Evolutionary conservation across 768 basidiomycete species (phyloP), one percentile per base, ranked within the genome.

Genomic region (Mrakia frigida): DNA sequence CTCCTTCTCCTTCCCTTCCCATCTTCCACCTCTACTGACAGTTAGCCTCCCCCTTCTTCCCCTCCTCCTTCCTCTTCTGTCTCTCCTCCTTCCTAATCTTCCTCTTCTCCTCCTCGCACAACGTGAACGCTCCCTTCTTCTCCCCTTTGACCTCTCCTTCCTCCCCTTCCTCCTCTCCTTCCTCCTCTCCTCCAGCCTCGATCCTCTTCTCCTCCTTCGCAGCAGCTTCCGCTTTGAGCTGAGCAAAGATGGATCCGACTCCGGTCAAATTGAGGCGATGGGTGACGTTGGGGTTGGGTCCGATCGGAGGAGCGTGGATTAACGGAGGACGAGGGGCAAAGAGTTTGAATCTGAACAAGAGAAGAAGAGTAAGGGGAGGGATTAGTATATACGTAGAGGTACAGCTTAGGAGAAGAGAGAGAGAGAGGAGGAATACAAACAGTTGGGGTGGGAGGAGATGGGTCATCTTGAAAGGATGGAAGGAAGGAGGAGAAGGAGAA

Each of bases 321-420:
- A 98, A 87, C 3, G 91, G 92, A 1, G 96, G 93, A 10, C 97
- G 89, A 6, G 97, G 94, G 0, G 93, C 91, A 83, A 98, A 99
- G 79, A 98, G 90, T 83, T 96, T 94, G 83, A 98, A 68, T 1
- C 65, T 68, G 65, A 10, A 43, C 23, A 37, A 39, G 65, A 9
- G 37, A 39, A n/a, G 39, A 33, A 25, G 23, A 16, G 39, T 16
- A 3, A 28, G 60, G 28, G 11, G 60, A 65, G 63, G 16, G 35
- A 25, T 23, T 18, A 7, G 6, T 39, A 13, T 23, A 39, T n/a
- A n/a, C n/a, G n/a, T n/a, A n/a, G n/a, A n/a, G n/a, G n/a, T n/a
- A n/a, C n/a, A n/a, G n/a, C n/a, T n/a, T n/a, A 18, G 16, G 33
- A 37, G 23, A 37, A 1, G 35, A 21, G 25, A n/a, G 23, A n/a